phyloP scores from a whole-genome alignment of 768 basidiomycete species.

The Pleurotus ostreatus region DNA sequence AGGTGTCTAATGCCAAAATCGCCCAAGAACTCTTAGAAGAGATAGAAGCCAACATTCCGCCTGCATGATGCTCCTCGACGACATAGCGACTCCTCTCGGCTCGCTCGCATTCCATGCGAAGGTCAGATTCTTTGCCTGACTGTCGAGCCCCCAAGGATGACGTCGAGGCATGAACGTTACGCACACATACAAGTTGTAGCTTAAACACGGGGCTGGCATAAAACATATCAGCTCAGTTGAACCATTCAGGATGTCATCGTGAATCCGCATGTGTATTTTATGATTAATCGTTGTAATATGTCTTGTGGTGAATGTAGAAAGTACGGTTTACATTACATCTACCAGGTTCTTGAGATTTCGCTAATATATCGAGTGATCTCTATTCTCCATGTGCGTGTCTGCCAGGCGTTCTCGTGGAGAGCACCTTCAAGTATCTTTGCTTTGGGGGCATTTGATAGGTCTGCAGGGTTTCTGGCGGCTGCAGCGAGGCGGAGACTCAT shows the following conservation, averaged over 20 bases:
- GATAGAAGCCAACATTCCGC: constrained; percentile 45
- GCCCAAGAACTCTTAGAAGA: constrained; percentile 65
- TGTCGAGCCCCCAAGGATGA: not conserved
- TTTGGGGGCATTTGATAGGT: not conserved
- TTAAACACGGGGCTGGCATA: not conserved
- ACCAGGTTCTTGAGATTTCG: not conserved
- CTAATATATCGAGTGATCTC: constrained; percentile 15
- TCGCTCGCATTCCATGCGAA: not conserved
- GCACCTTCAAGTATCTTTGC: constrained; percentile 26
- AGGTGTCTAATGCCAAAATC: constrained; percentile 70
- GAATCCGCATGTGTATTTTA: constrained; percentile 5
- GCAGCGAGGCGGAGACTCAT: constrained; percentile 28
- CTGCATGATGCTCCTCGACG: constrained; percentile 19
- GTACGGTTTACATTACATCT: not conserved
- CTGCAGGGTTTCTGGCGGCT: not conserved
- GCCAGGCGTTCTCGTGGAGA: constrained; percentile 37
- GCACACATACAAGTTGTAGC: not conserved
- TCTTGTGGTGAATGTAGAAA: not conserved
- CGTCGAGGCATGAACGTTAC: not conserved
- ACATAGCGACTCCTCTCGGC: not conserved
- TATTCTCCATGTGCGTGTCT: constrained; percentile 21
- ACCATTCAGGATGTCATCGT: not conserved
- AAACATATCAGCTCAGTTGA: not conserved
- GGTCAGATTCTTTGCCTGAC: not conserved
- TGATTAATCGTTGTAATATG: constrained; percentile 6